Evolutionary conservation across 441 rosid species (phyloP), one percentile per base, ranked within the genome.

Genomic region (Adansonia gregorii): DNA sequence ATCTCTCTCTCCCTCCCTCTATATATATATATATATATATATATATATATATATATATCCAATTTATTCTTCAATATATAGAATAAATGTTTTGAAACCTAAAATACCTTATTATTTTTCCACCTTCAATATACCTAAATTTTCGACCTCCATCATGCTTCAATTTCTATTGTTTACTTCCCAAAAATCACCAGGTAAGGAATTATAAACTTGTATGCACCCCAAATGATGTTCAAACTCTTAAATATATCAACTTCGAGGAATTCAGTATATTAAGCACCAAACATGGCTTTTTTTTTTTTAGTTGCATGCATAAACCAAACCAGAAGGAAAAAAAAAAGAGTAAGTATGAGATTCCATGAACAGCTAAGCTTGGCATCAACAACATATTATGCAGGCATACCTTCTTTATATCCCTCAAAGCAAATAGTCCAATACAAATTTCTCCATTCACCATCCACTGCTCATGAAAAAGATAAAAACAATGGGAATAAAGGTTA

Each of bases 371-470:
- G n/a, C 73, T 45, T 68, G 35, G 14, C 73, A 48, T 68, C 17
- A 63, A 48, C n/a, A 65, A 65, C 14, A 39, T 56, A 78, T 68
- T 56, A 19, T 68, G 65, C 43, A 59, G 24, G 35, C 85, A 19
- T 85, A 97, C 99, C 99, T 90, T 85, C 83, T 87, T 91, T 74
- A 97, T 92, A 83, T 92, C 94, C 86, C 93, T 88, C 80, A 93
- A 75, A 31, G 99, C 97, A 88, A 97, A 97, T 72, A 97, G 82
- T 77, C 99, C 99, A 68, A 97, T 93, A 75, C 98, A 97, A 79
- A 97, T 94, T 88, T 97, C 99, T 82, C 99, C 99, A 82, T 94
- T 94, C 79, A 97, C 98, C 92, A 97, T 92, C 99, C 98, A 97
- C 99, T 97, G 97, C 82, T 73, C 84, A 76, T 66, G 15, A 68